Base-by-base conservation (phyloP, 139 green algal genomes). In the Spirogloea muscicola region DNA sequence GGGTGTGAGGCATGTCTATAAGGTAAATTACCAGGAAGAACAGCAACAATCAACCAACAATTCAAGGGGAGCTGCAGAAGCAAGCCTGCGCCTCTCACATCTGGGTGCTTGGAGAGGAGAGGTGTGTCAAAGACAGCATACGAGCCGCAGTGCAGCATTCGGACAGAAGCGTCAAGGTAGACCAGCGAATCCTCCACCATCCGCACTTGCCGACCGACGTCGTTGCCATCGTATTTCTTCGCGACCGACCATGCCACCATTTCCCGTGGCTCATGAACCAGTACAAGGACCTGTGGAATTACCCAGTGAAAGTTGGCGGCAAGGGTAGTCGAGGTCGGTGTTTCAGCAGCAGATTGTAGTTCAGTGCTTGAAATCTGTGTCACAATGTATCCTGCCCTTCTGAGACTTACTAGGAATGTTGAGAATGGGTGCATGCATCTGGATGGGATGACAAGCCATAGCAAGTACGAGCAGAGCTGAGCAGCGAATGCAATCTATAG, bases 101-200 rank as follows among this genome's bases (percentile, higher is more conserved):
- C n/a, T n/a, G n/a, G n/a, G n/a, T n/a, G n/a, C n/a, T n/a, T n/a
- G n/a, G n/a, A n/a, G n/a, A n/a, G n/a, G n/a, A n/a, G n/a, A n/a
- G n/a, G n/a, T n/a, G n/a, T n/a, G 44, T 71, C 62, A 39, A 73
- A 43, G 29, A 68, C 27, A n/a, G 63, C 34, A 31, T 73, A 73
- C 16, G 31, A 25, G 31, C 39, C n/a, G 49, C 64, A 73, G 13
- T 41, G 64, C 27, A 73, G 36, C 64, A 65, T 68, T 21, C 64
- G 64, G 21, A 66, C 63, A 43, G 49, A 64, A 21, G 64, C 9
- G 49, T 73, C 64, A 0, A 73, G 31, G 63, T 49, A 73, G 42
- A 68, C 27, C 64, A 65, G 61, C 33, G 31, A 55, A 21, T 55
- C 46, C 46, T 55, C 46, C 46, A 21, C 46, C 46, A 21, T 31